Base-by-base conservation (phyloP, 139 green algal species). In the Closterium sp. region DNA sequence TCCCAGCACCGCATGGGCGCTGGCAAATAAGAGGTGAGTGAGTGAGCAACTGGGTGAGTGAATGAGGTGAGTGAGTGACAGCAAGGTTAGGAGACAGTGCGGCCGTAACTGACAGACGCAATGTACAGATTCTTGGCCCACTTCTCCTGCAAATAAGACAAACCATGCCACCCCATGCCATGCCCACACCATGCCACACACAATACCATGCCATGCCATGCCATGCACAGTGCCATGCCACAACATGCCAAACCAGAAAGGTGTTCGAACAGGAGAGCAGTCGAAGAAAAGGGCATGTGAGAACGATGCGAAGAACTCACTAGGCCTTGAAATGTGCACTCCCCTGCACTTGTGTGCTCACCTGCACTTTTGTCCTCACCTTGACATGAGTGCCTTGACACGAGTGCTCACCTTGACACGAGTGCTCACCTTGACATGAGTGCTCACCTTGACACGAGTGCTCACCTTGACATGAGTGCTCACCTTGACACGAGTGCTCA, bases 71-170 rank as follows among this genome's bases (percentile, higher is more conserved):
- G 38, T 66, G 38, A 66, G 38, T 66, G 81, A 84, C 3, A 9
- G 25, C 38, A 25, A 33, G 30, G 19, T 86, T 33, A 95, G 16
- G 93, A 95, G 9, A 98, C 97, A 21, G 97, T 99, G 25, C 98
- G 95, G 30, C 98, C 98, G 92, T 98, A 99, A 1, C 96, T 97
- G 19, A 99, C 97, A 33, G 95, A 96, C 9, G 97, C 96, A 89
- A 99, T 98, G 97, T 99, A 99, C 91, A 99, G 95, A 93, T 99
- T 98, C 95, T 99, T 99, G n/a, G 96, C 96, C 98, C 98, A 99
- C 93, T 99, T 99, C 93, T 99, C 98, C 93, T 94, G 93, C 83
- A 89, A 4, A 86, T 86, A 33, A 32, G 83, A 33, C 1, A 86
- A 33, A 5, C 0, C 83, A 86, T 86, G 83, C 83, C n/a, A 86